Evolutionary conservation across 1,139 yeast genomes (phyloP).

Genomic region (Kodamaea ohmeri): DNA sequence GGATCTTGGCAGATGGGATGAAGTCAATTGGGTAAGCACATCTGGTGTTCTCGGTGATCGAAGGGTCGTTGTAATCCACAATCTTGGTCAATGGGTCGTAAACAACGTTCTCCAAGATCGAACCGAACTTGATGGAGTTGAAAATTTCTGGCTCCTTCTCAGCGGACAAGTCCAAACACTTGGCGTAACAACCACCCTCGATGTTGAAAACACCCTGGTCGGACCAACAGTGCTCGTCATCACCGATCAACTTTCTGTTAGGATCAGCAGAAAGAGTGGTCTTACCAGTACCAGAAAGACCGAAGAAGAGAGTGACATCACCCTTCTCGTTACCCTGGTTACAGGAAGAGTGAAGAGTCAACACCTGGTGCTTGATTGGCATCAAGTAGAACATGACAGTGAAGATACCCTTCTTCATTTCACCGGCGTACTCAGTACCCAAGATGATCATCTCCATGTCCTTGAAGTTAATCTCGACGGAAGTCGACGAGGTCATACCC

Average conservation of each 20-base stretch:
- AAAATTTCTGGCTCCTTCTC: slow-evolving; percentile 98
- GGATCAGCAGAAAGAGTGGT: slow-evolving; percentile 98
- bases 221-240: slow-evolving; percentile 99
- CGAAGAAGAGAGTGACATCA: slow-evolving; percentile 92
- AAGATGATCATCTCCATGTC: slow-evolving; percentile 98
- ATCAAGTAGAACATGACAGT: slow-evolving; percentile 98
- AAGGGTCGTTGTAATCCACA: slow-evolving; percentile 80
- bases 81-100: slow-evolving; percentile 76
- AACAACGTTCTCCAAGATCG: slow-evolving; percentile 90
- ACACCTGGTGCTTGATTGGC: slow-evolving; percentile 91
- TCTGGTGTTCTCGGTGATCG: slow-evolving; percentile 95
- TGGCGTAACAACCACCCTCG: slow-evolving; percentile 99
- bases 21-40: slow-evolving; percentile 98
- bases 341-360: slow-evolving; percentile 93
- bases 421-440: slow-evolving; percentile 99
- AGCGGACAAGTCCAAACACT: slow-evolving; percentile 83
- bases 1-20: slow-evolving; percentile 94
- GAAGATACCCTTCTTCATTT: slow-evolving; percentile 99
- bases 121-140: slow-evolving; percentile 91
- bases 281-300: slow-evolving; percentile 97
- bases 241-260: slow-evolving; percentile 90
- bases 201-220: slow-evolving; percentile 98
- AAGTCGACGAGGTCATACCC: slow-evolving; percentile 96
- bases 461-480: slow-evolving; percentile 95
- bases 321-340: slow-evolving; percentile 79